phyloP scores from a whole-genome alignment of 2,329 filamentous ascomycete species.

The Phialophora tarda region DNA sequence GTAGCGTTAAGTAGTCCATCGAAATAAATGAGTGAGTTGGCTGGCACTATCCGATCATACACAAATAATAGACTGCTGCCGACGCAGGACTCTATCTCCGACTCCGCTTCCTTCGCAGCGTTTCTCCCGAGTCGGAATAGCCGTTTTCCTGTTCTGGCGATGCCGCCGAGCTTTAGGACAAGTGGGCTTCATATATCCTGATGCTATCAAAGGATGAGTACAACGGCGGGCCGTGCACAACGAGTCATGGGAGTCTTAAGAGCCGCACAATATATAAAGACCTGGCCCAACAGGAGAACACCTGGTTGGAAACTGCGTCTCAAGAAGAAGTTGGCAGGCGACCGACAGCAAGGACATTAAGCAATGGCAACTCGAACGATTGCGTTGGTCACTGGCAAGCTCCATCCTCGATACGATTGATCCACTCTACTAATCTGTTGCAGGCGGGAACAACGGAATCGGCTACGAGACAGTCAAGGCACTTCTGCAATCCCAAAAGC shows the following conservation, averaged over 20 bases:
- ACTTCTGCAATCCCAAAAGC: conserved; percentile 32
- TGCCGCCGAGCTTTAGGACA: background rate
- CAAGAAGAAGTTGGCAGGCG: background rate
- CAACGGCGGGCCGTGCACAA: background rate
- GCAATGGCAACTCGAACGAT: conserved; percentile 17
- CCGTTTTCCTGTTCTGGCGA: background rate
- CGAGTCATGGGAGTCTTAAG: background rate
- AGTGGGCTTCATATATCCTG: background rate
- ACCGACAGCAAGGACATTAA: background rate
- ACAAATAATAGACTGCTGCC: background rate
- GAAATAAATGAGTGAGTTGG: background rate
- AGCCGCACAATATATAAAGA: background rate
- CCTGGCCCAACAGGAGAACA: too few relatives aligned
- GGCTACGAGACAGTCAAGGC: conserved; percentile 40
- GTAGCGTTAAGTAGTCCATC: background rate
- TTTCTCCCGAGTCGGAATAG: conserved; percentile 17
- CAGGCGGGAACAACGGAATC: conserved; percentile 42
- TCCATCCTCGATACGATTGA: background rate
- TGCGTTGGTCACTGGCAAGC: conserved; percentile 26
- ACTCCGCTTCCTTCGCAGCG: background rate
- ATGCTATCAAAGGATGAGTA: background rate
- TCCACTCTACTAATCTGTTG: background rate
- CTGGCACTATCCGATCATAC: background rate
- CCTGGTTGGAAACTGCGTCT: background rate
- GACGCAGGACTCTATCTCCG: background rate